phyloP scores from a whole-genome alignment of 208 protist genomes.

The Trypanosoma rangeli region DNA sequence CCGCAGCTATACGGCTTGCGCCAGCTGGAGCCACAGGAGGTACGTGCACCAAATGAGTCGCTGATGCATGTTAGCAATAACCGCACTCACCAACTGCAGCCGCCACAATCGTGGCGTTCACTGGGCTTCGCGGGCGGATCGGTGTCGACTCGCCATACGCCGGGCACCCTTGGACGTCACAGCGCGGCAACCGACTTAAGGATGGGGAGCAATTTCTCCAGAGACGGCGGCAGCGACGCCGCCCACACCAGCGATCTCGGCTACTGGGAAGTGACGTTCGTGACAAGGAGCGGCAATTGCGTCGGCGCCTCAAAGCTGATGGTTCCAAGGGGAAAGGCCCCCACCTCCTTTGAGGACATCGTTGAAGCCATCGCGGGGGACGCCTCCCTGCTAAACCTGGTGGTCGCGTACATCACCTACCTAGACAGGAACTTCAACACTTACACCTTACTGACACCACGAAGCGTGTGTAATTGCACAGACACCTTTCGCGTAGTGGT shows the following conservation, averaged over 20 bases:
- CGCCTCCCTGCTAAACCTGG: slow-evolving; percentile 3
- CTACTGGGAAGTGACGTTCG: slow-evolving; percentile 23
- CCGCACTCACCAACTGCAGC: too few species aligned
- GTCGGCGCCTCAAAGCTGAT: slow-evolving; percentile 7
- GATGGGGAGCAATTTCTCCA: too few species aligned
- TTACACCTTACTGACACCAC: slow-evolving; percentile 21
- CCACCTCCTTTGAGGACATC: slow-evolving; percentile 12
- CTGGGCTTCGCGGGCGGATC: too few species aligned
- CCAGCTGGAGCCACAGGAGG: background rate
- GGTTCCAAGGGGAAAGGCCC: slow-evolving; percentile 8
- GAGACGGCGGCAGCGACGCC: background rate
- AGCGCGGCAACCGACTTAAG: too few species aligned
- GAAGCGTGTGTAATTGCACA: slow-evolving; percentile 3
- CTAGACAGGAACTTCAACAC: slow-evolving; percentile 26
- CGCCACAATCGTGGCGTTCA: too few species aligned
- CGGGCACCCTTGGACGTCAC: too few species aligned
- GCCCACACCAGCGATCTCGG: background rate
- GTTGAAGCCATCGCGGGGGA: slow-evolving; percentile 10
- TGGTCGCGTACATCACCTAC: slow-evolving; percentile 21
- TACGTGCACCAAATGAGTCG: background rate
- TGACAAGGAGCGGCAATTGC: background rate
- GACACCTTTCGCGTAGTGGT: slow-evolving; percentile 20
- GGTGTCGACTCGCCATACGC: too few species aligned
- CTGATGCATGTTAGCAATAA: background rate
- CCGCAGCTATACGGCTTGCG: background rate